Conservation (phyloP, 192 early-diverging fungal genomes). For the Podila verticillata region DNA sequence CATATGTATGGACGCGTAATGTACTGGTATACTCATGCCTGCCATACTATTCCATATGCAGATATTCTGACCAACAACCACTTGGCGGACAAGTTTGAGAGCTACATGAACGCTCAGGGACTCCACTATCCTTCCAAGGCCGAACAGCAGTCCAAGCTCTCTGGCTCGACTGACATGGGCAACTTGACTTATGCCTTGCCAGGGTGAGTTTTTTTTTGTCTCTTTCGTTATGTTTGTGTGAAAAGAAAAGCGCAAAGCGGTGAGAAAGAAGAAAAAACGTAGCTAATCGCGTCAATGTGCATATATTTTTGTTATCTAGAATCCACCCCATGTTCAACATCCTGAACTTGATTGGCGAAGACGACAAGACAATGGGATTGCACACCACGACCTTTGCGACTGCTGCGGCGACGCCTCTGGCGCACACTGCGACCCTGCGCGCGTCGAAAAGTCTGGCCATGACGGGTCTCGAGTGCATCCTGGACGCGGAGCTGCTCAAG, state of each 20-base stretch:
- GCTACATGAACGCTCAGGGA: slow-evolving; percentile 59
- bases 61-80: slow-evolving; percentile 71
- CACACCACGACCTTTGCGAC: slow-evolving; percentile 74
- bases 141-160: slow-evolving; percentile 43
- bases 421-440: slow-evolving; percentile 66
- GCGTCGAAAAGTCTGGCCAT: slow-evolving; percentile 65
- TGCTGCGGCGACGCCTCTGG: slow-evolving; percentile 62
- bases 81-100: slow-evolving; percentile 60
- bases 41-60: not conserved
- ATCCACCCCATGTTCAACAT: slow-evolving; percentile 54
- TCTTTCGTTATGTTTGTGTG: slow-evolving; percentile 46
- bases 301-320: not conserved
- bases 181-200: slow-evolving; percentile 77
- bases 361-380: slow-evolving; percentile 59
- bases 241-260: too few relatives aligned
- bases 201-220: slow-evolving; percentile 16
- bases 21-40: not conserved
- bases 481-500: slow-evolving; percentile 57
- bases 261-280: too few relatives aligned
- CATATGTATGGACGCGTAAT: too few relatives aligned
- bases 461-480: slow-evolving; percentile 58
- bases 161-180: slow-evolving; percentile 78
- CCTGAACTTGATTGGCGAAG: slow-evolving; percentile 32
- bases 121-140: slow-evolving; percentile 34
- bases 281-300: not conserved